Evolutionary conservation across 495 filamentous ascomycete species (phyloP).

Genomic region (Penicillium paradoxum): DNA sequence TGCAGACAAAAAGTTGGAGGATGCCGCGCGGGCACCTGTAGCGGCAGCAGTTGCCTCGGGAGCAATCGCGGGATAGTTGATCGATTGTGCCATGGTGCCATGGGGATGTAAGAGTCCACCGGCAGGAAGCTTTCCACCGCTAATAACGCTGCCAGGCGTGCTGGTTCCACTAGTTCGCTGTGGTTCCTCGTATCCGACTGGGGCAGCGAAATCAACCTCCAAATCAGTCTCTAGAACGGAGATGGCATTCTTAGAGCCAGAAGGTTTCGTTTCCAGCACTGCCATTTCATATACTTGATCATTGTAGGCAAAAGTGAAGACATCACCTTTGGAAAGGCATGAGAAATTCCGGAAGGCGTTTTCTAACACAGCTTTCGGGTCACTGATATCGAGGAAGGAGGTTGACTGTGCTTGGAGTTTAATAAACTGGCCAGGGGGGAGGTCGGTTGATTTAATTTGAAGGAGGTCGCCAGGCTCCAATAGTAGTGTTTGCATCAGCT

Average conservation of each 20-base stretch:
- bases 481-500: slow-evolving; percentile 91
- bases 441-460: slow-evolving; percentile 88
- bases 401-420: slow-evolving; percentile 92
- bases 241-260: slow-evolving; percentile 68
- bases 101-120: slow-evolving; percentile 74
- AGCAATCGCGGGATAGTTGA: slow-evolving; percentile 94
- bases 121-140: slow-evolving; percentile 51
- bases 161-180: slow-evolving; percentile 55
- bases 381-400: slow-evolving; percentile 90
- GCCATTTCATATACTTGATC: slow-evolving; percentile 88
- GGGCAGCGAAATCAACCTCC: slow-evolving; percentile 89
- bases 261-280: slow-evolving; percentile 86
- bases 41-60: slow-evolving; percentile 63
- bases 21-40: slow-evolving; percentile 56
- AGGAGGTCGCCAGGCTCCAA: slow-evolving; percentile 90
- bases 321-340: slow-evolving; percentile 82
- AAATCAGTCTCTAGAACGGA: slow-evolving; percentile 93
- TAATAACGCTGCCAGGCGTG: slow-evolving; percentile 61
- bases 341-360: slow-evolving; percentile 94
- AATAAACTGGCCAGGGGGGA: slow-evolving; percentile 83
- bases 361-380: slow-evolving; percentile 96
- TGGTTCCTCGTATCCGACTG: slow-evolving; percentile 89
- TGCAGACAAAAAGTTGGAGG: slow-evolving; percentile 69
- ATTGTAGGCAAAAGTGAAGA: slow-evolving; percentile 94
- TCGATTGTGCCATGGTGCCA: slow-evolving; percentile 92